Base-by-base conservation (phyloP, 2,329 filamentous ascomycete genomes). In the Tolypocladium capitatum region DNA sequence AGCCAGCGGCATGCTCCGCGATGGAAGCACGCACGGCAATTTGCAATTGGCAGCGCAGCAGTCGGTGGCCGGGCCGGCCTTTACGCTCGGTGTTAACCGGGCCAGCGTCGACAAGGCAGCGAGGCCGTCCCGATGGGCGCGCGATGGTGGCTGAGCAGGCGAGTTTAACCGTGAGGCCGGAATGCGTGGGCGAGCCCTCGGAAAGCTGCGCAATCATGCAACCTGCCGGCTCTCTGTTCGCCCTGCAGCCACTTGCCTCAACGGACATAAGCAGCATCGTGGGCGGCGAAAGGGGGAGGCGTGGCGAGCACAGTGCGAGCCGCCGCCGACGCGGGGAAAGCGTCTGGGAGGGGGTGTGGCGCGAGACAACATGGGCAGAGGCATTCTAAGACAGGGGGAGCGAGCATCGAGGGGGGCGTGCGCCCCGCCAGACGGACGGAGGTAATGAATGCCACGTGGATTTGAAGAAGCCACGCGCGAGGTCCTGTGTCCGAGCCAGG, bases 381-480 rank as follows among this genome's bases (percentile, higher is more conserved):
- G n/a, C n/a, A n/a, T n/a, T n/a, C n/a, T n/a, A n/a, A n/a, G n/a
- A n/a, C n/a, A n/a, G n/a, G n/a, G n/a, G n/a, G n/a, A n/a, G n/a
- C n/a, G n/a, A n/a, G n/a, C n/a, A n/a, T n/a, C n/a, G n/a, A n/a
- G n/a, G n/a, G n/a, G n/a, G n/a, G n/a, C n/a, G n/a, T n/a, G n/a
- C n/a, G n/a, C n/a, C n/a, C 51, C 49, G 47, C 47, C 21, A 14
- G 44, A 42, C 47, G 48, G 48, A 53, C 46, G 43, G 30, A 27
- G 27, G 27, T 27, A 7, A 27, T 24, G 3, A 50, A 53, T 49
- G 50, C 51, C 51, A 53, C 51, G 51, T 53, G 51, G 47, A 42
- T 43, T 48, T 43, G 46, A 51, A 48, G 49, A 47, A 49, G 48
- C 48, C 48, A 49, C 48, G 38, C 48, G 38, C 48, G 44, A 36